phyloP scores from a whole-genome alignment of 2,329 filamentous ascomycete genomes.

The Macroventuria anomochaeta region DNA sequence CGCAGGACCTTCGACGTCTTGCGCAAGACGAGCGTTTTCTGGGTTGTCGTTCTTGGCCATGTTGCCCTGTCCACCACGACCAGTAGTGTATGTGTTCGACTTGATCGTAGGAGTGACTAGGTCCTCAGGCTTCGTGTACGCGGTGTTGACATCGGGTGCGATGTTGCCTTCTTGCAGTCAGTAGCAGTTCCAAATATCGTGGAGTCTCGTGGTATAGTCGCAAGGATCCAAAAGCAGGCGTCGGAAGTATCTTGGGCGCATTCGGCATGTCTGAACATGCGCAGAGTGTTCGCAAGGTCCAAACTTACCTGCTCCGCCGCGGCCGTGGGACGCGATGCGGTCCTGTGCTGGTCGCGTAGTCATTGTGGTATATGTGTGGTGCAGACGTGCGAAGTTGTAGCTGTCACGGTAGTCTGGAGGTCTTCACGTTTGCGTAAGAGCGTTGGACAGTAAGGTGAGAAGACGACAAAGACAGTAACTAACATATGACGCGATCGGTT shows the following conservation, averaged over 20 bases:
- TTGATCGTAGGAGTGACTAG: slow-evolving; percentile 85
- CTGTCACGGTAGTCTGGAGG: background rate
- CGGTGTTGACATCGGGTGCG: slow-evolving; percentile 46
- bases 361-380: slow-evolving; percentile 20
- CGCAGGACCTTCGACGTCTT: slow-evolving; percentile 73
- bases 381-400: background rate
- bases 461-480: slow-evolving; percentile 3
- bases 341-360: slow-evolving; percentile 31
- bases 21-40: slow-evolving; percentile 74
- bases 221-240: background rate
- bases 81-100: slow-evolving; percentile 82
- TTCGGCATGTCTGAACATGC: background rate
- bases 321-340: slow-evolving; percentile 67
- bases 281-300: background rate
- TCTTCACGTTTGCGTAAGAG: slow-evolving; percentile 4
- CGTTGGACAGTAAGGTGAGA: slow-evolving; percentile 1
- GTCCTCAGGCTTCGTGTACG: slow-evolving; percentile 58
- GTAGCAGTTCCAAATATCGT: background rate
- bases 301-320: slow-evolving; percentile 72
- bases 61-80: slow-evolving; percentile 86
- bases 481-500: slow-evolving; percentile 17
- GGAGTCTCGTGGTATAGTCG: background rate
- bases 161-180: slow-evolving; percentile 55
- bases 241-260: background rate
- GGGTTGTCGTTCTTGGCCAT: slow-evolving; percentile 79